These are phyloP conservation scores for Vanrija sp. DNA, from an alignment of 1,284 basidiomycete genomes.

Conservation along the genomic window DNA sequence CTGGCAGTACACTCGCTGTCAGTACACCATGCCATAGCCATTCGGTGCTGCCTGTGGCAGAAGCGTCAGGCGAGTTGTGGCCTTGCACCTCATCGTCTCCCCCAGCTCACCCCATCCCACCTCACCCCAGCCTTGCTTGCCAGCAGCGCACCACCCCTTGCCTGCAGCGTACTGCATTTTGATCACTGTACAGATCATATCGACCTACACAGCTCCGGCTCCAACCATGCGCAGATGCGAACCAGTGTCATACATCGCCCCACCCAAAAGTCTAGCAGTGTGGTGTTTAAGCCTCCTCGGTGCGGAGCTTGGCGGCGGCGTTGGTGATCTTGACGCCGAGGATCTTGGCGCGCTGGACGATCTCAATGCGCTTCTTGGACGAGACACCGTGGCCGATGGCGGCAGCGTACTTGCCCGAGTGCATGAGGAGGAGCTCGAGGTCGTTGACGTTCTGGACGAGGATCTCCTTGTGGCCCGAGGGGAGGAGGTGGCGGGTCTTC, in stretches of 20 bases:
- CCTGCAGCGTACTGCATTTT: too few species aligned
- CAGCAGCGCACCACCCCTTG: too few species aligned
- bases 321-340: slow-evolving; percentile 93
- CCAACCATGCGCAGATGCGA: neutral
- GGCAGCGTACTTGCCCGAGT: slow-evolving; percentile 95
- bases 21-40: too few species aligned
- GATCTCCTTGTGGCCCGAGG: slow-evolving; percentile 91
- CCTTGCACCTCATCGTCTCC: too few species aligned
- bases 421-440: slow-evolving; percentile 91
- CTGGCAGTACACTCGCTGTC: too few species aligned
- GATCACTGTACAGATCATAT: too few species aligned
- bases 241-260: neutral
- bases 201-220: too few species aligned
- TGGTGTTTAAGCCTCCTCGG: slow-evolving; percentile 68
- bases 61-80: too few species aligned
- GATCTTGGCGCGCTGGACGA: slow-evolving; percentile 84
- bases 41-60: too few species aligned
- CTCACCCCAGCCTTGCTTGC: too few species aligned
- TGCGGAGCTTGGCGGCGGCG: slow-evolving; percentile 87
- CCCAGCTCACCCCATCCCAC: too few species aligned
- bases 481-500: slow-evolving; percentile 86
- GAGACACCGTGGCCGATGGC: slow-evolving; percentile 97
- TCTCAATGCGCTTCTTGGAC: slow-evolving; percentile 90
- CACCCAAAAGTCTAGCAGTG: neutral
- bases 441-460: slow-evolving; percentile 87